Conservation (phyloP, 306 rosid species). For the Vicia faba region DNA sequence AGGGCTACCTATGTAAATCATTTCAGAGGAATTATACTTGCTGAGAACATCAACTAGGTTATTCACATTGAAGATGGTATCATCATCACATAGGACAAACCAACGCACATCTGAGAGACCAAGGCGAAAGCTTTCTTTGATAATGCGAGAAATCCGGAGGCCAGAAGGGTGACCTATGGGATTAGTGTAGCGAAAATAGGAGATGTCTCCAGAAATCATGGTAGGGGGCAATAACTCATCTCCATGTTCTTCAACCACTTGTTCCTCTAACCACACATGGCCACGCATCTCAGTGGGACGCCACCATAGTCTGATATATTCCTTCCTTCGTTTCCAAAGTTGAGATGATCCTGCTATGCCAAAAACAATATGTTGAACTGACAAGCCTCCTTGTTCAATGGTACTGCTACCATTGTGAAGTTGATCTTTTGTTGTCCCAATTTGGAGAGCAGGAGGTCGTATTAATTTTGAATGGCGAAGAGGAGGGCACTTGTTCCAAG, state of each 20-base stretch:
- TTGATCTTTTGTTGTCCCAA: constrained; percentile 1
- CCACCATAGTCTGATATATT: constrained; percentile 76
- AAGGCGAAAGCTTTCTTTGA: constrained; percentile 65
- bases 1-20: constrained; percentile 78
- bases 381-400: constrained; percentile 42
- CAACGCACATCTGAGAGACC: constrained; percentile 57
- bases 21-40: constrained; percentile 78
- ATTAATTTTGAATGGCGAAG: constrained; percentile 27
- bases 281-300: constrained; percentile 71
- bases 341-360: constrained; percentile 80
- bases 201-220: constrained; percentile 70
- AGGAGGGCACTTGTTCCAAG: constrained; percentile 45
- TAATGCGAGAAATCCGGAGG: constrained; percentile 67
- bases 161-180: constrained; percentile 84
- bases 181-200: constrained; percentile 71
- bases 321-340: constrained; percentile 69
- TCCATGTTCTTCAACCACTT: constrained; percentile 43
- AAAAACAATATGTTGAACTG: constrained; percentile 61
- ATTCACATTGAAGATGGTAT: constrained; percentile 69
- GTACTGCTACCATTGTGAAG: constrained; percentile 35
- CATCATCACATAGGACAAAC: constrained; percentile 79
- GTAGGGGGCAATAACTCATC: constrained; percentile 60
- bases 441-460: constrained; percentile 28
- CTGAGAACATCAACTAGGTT: constrained; percentile 69
- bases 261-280: constrained; percentile 78